A percentile compares a stretch with the other conserved stretches of the same genome.
These are phyloP conservation scores for Orbilia ellipsospora DNA, from an alignment of 2,329 filamentous ascomycete genomes.

Conservation along the genomic window DNA sequence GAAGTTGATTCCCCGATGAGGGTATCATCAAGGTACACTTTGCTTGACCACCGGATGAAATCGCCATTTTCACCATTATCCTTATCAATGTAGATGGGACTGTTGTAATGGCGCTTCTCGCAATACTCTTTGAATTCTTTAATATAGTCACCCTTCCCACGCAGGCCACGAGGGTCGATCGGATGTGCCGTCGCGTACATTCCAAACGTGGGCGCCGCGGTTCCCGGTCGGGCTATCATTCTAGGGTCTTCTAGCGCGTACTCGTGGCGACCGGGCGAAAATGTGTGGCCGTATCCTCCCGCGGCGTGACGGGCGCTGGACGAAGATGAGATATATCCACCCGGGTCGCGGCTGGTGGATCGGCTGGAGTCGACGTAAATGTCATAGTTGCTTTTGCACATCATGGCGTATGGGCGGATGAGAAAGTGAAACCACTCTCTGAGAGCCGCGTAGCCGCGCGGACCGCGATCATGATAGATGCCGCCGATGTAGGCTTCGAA, in stretches of 20 bases:
- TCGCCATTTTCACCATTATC: slow-evolving; percentile 56
- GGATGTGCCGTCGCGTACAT: slow-evolving; percentile 11
- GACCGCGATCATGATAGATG: slow-evolving; percentile 56
- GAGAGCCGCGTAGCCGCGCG: slow-evolving; percentile 45
- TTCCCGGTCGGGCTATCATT: slow-evolving; percentile 40
- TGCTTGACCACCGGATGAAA: slow-evolving; percentile 56
- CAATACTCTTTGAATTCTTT: slow-evolving; percentile 45
- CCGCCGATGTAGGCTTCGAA: slow-evolving; percentile 58
- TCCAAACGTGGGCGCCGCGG: slow-evolving; percentile 31
- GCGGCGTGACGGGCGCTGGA: neutral
- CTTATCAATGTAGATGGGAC: slow-evolving; percentile 25
- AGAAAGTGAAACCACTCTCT: slow-evolving; percentile 56
- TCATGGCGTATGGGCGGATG: slow-evolving; percentile 55
- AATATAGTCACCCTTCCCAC: slow-evolving; percentile 27
- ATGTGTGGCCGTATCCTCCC: neutral
- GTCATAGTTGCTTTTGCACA: slow-evolving; percentile 55
- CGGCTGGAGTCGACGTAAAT: slow-evolving; percentile 17
- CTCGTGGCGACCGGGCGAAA: slow-evolving; percentile 6
- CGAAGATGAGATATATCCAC: slow-evolving; percentile 15
- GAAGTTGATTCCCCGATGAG: slow-evolving; percentile 24
- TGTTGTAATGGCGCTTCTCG: slow-evolving; percentile 32
- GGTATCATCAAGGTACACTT: slow-evolving; percentile 53
- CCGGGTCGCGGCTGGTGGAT: neutral
- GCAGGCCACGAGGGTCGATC: neutral
- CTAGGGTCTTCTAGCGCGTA: slow-evolving; percentile 32